Evolutionary conservation across 257 asterid species (phyloP).

Genomic region (Salvia rosmarinus): DNA sequence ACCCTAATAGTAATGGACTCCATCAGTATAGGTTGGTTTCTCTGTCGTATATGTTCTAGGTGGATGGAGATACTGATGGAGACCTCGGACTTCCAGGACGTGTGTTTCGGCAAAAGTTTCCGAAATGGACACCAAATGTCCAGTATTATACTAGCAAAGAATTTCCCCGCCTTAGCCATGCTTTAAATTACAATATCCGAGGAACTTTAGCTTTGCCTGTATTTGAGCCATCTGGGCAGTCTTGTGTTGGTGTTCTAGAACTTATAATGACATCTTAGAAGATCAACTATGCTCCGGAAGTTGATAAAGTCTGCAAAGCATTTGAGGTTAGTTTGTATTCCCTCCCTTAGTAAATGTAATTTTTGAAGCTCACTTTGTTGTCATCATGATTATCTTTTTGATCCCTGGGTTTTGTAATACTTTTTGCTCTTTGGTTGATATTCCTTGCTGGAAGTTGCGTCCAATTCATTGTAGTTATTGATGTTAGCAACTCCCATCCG

Average conservation of each 20-base stretch:
- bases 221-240: conserved; percentile 85
- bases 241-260: conserved; percentile 86
- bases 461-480: background rate
- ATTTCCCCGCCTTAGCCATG: conserved; percentile 77
- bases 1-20: conserved; percentile 79
- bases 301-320: conserved; percentile 95
- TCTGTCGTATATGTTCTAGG: conserved; percentile 67
- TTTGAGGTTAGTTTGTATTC: conserved; percentile 75
- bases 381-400: conserved; percentile 4
- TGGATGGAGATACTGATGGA: conserved; percentile 71
- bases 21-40: conserved; percentile 88
- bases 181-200: conserved; percentile 71
- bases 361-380: conserved; percentile 23
- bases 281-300: conserved; percentile 92
- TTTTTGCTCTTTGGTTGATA: background rate
- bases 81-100: conserved; percentile 89
- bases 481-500: background rate
- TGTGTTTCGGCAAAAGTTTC: conserved; percentile 72
- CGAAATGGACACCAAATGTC: conserved; percentile 97
- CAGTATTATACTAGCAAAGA: conserved; percentile 91
- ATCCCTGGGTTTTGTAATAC: background rate
- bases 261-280: conserved; percentile 94
- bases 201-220: conserved; percentile 96
- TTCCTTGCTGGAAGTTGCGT: conserved; percentile 16
- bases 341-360: conserved; percentile 19